Evolutionary conservation across 345 rosid species (phyloP).

Genomic region (Eucalyptus marginata): DNA sequence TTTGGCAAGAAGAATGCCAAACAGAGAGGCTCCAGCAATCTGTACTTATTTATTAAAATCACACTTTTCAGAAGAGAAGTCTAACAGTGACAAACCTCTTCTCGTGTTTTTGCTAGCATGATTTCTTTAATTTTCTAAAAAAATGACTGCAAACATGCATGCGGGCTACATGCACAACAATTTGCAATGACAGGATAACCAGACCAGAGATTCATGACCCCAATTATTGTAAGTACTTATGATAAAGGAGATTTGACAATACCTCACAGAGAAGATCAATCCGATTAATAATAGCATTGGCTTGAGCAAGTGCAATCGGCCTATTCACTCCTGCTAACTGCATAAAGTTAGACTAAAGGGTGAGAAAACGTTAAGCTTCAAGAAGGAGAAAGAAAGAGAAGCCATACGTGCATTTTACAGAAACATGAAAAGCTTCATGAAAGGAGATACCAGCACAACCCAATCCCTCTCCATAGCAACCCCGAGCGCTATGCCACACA

Average conservation of each 20-base stretch:
- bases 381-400: not conserved
- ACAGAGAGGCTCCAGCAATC: constrained; percentile 83
- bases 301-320: constrained; percentile 87
- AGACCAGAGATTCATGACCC: not conserved
- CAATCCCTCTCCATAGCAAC: constrained; percentile 94
- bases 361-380: not conserved
- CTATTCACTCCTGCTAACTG: constrained; percentile 90
- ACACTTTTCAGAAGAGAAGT: not conserved
- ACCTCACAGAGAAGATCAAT: constrained; percentile 96
- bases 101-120: not conserved
- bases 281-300: constrained; percentile 85
- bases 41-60: constrained; percentile 2
- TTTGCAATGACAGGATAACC: not conserved
- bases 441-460: constrained; percentile 75
- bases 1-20: constrained; percentile 75
- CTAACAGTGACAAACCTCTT: not conserved
- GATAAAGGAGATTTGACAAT: not conserved
- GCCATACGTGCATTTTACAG: not conserved
- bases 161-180: not conserved
- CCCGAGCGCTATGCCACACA: constrained; percentile 78
- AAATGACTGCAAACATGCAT: not conserved
- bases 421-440: not conserved
- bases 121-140: not conserved
- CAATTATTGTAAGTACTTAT: not conserved
- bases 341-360: not conserved